phyloP scores from a whole-genome alignment of 768 basidiomycete species.

The Pleurotus citrinopileatus region DNA sequence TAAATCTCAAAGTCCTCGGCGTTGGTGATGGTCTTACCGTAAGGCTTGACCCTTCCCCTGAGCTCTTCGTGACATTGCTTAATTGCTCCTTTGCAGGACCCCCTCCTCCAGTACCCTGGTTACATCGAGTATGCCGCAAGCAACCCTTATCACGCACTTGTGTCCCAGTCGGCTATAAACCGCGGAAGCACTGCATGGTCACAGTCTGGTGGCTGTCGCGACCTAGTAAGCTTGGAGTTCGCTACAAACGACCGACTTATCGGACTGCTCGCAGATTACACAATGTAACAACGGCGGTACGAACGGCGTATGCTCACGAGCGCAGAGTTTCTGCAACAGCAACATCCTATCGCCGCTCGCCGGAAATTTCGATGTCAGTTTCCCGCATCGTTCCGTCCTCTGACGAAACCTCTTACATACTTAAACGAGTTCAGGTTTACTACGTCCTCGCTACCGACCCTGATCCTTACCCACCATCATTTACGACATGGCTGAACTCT shows the following conservation, averaged over 20 bases:
- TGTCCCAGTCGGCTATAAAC: conserved; percentile 36
- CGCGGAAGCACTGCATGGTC: conserved; percentile 43
- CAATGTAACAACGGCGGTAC: conserved; percentile 46
- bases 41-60: conserved; percentile 14
- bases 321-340: conserved; percentile 59
- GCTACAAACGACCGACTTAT: background rate
- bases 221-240: conserved; percentile 31
- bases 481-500: conserved; percentile 29
- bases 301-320: conserved; percentile 49
- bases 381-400: background rate
- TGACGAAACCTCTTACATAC: background rate
- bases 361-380: conserved; percentile 49
- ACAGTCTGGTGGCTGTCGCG: conserved; percentile 43
- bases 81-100: conserved; percentile 25
- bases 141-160: conserved; percentile 57
- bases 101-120: conserved; percentile 53
- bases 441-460: conserved; percentile 43
- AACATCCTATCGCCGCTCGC: conserved; percentile 50
- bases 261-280: conserved; percentile 35
- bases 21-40: conserved; percentile 64
- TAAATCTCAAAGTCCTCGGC: conserved; percentile 64
- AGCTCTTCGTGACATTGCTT: background rate
- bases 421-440: conserved; percentile 33
- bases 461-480: conserved; percentile 49
- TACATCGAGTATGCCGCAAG: conserved; percentile 52